Conservation (phyloP, 2,329 filamentous ascomycete genomes). For the Botrytis byssoidea region DNA sequence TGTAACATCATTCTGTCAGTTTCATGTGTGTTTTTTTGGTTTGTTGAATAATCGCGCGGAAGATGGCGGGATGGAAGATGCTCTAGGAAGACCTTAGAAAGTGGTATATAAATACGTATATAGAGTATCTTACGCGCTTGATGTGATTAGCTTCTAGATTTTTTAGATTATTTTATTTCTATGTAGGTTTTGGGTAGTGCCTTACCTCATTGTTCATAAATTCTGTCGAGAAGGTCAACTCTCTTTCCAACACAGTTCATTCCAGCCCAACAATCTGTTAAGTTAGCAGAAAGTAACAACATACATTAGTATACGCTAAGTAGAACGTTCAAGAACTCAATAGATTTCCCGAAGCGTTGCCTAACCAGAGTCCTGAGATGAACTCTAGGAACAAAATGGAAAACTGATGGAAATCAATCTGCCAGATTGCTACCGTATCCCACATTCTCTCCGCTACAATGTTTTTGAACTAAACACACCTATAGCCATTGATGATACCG, state of each 20-base stretch:
- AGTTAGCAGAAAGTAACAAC: rapidly evolving
- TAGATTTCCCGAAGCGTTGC: neutral
- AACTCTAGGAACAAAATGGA: neutral
- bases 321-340: neutral
- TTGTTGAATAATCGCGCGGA: neutral
- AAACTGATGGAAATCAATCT: neutral
- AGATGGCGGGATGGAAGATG: neutral
- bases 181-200: neutral
- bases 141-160: neutral
- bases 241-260: neutral
- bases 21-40: neutral
- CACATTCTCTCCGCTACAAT: rapidly evolving
- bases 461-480: no score
- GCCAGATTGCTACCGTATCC: neutral
- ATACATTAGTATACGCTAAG: rapidly evolving
- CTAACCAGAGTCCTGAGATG: neutral
- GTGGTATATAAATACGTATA: rapidly evolving
- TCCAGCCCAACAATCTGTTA: neutral
- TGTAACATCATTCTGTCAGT: rapidly evolving
- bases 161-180: neutral
- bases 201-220: neutral
- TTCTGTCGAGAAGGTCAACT: neutral
- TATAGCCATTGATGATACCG: rapidly evolving
- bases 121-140: neutral
- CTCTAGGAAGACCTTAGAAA: neutral